phyloP scores from a whole-genome alignment of 2,329 filamentous ascomycete genomes.

The Whalleya microplaca region DNA sequence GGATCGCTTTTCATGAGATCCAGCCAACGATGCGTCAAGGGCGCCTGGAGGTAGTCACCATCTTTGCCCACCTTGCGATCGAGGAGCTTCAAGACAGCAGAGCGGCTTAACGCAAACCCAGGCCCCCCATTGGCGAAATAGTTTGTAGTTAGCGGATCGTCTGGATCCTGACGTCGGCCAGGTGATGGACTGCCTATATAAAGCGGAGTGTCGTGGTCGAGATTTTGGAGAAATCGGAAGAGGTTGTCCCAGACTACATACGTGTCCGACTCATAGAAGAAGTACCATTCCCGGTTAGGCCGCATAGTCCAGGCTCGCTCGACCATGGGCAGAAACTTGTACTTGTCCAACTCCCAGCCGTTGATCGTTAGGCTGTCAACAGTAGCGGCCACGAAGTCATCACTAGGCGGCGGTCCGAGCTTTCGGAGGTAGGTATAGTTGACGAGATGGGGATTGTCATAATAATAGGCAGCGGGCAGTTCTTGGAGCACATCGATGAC shows the following conservation, averaged over 20 bases:
- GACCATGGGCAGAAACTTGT: slow-evolving; percentile 46
- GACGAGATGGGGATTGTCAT: slow-evolving; percentile 40
- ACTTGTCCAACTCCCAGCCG: slow-evolving; percentile 45
- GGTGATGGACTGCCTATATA: slow-evolving; percentile 42
- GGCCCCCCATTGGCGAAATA: slow-evolving; percentile 44
- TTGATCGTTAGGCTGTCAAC: background rate
- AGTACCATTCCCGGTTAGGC: slow-evolving; percentile 43
- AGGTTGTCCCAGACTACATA: slow-evolving; percentile 42
- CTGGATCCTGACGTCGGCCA: slow-evolving; percentile 1
- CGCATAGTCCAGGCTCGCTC: slow-evolving; percentile 39
- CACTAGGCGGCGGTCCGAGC: background rate
- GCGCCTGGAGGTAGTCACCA: slow-evolving; percentile 44
- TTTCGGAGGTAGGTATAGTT: slow-evolving; percentile 45
- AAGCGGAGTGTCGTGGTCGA: slow-evolving; percentile 34
- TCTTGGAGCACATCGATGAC: slow-evolving; percentile 51
- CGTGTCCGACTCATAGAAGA: slow-evolving; percentile 45
- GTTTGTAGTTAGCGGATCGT: slow-evolving; percentile 11
- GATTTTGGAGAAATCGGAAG: slow-evolving; percentile 36
- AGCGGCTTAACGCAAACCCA: slow-evolving; percentile 41
- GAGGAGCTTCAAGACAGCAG: slow-evolving; percentile 47
- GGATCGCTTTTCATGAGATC: slow-evolving; percentile 50
- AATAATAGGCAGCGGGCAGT: slow-evolving; percentile 46
- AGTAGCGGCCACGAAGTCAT: background rate
- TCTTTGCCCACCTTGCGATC: slow-evolving; percentile 34
- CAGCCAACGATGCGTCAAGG: slow-evolving; percentile 45